A percentile compares a stretch with the other conserved stretches of the same genome.
Conservation (phyloP, 2,329 filamentous ascomycete genomes). For the Coleophoma eucalyptorum region DNA sequence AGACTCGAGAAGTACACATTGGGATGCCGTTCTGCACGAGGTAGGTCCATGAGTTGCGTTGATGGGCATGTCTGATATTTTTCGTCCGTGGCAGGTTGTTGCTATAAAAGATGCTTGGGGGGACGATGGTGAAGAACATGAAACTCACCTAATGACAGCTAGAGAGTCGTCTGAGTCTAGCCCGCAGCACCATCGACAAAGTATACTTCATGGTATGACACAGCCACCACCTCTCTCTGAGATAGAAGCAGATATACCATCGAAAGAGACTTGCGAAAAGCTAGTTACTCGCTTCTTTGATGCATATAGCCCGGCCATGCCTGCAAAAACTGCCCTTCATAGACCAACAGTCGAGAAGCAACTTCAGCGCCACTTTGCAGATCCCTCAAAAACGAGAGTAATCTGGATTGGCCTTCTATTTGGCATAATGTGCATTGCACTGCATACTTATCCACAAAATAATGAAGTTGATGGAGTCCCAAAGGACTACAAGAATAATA, state of each 20-base stretch:
- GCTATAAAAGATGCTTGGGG: slow-evolving; percentile 23
- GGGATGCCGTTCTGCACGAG: slow-evolving; percentile 55
- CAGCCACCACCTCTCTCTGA: slow-evolving; percentile 34
- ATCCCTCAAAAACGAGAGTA: slow-evolving; percentile 33
- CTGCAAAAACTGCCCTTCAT: slow-evolving; percentile 43
- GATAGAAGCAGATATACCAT: slow-evolving; percentile 43
- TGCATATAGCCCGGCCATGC: slow-evolving; percentile 46
- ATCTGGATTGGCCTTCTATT: slow-evolving; percentile 50
- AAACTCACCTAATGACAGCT: slow-evolving; percentile 13
- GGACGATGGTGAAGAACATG: slow-evolving; percentile 29
- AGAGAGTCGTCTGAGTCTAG: slow-evolving; percentile 21
- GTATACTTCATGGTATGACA: slow-evolving; percentile 28
- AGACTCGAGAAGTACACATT: slow-evolving; percentile 46
- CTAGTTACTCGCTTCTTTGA: slow-evolving; percentile 50
- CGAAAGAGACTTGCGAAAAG: slow-evolving; percentile 40
- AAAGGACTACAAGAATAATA: slow-evolving; percentile 39
- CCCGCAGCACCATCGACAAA: slow-evolving; percentile 11
- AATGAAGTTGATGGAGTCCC: slow-evolving; percentile 43
- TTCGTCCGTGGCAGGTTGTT: slow-evolving; percentile 7
- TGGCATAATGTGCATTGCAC: slow-evolving; percentile 13
- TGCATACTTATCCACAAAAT: slow-evolving; percentile 40
- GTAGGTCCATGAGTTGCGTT: slow-evolving; percentile 31
- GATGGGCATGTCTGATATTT: background rate
- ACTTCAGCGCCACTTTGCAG: slow-evolving; percentile 44
- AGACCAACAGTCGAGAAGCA: slow-evolving; percentile 43